phyloP scores from a whole-genome alignment of 1,284 basidiomycete genomes.

The Agaricales sp. region DNA sequence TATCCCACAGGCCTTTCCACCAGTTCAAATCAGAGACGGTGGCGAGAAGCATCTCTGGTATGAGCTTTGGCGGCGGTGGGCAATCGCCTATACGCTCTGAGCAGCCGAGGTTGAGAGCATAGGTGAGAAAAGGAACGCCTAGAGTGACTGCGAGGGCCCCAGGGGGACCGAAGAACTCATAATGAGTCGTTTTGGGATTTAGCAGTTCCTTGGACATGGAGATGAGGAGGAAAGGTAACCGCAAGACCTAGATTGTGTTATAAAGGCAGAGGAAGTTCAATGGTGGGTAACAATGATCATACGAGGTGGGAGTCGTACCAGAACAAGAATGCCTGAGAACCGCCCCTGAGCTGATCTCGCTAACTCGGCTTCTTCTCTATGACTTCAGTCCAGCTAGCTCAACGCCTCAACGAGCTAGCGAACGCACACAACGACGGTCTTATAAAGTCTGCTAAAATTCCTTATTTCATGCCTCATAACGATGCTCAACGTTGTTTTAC shows the following conservation, averaged over 20 bases:
- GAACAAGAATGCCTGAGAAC: too few species aligned
- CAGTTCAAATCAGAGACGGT: constrained; percentile 43
- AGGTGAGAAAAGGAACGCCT: constrained; percentile 65
- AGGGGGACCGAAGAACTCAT: constrained; percentile 82
- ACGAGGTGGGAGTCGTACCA: background rate
- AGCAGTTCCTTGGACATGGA: constrained; percentile 23
- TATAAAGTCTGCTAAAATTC: constrained; percentile 31
- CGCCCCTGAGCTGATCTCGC: constrained; percentile 6
- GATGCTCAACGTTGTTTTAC: constrained; percentile 3
- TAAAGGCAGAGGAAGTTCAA: background rate
- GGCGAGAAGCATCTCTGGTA: constrained; percentile 18
- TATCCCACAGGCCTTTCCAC: constrained; percentile 76
- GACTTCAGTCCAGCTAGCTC: too few species aligned
- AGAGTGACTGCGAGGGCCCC: constrained; percentile 71
- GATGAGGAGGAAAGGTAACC: constrained; percentile 11
- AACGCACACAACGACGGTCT: constrained; percentile 30
- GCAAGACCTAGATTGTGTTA: background rate
- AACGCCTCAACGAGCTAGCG: constrained; percentile 32
- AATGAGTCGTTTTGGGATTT: constrained; percentile 60
- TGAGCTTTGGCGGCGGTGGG: constrained; percentile 41
- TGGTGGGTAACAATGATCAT: background rate
- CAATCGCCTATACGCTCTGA: constrained; percentile 73
- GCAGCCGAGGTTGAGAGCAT: constrained; percentile 81
- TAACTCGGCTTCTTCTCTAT: constrained; percentile 9
- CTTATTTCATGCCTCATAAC: background rate